Evolutionary conservation across 2,329 filamentous ascomycete species (phyloP).

Genomic region (Parastagonospora avenae): DNA sequence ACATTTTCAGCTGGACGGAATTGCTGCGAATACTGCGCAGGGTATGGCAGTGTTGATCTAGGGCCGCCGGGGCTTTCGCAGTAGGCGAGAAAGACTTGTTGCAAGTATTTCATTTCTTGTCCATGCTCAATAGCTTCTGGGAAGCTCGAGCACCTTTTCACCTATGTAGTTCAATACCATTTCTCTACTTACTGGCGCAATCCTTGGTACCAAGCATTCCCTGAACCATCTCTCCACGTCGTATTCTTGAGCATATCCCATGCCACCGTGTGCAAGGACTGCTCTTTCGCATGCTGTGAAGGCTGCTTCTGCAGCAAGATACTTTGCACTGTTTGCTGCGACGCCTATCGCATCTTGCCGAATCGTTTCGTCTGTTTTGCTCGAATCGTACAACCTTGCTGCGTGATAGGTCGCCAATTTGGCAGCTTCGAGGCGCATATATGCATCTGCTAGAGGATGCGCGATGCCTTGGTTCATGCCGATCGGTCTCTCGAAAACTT

Average conservation of each 20-base stretch:
- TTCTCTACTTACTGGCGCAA: slow-evolving; percentile 67
- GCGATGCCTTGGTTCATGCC: slow-evolving; percentile 65
- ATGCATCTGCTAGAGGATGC: slow-evolving; percentile 63
- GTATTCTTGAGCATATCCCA: slow-evolving; percentile 68
- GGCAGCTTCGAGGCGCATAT: slow-evolving; percentile 66
- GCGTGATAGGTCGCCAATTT: slow-evolving; percentile 67
- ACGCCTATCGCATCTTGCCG: slow-evolving; percentile 54
- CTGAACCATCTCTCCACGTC: slow-evolving; percentile 66
- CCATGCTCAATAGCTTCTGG: slow-evolving; percentile 65
- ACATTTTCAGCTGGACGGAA: slow-evolving; percentile 38
- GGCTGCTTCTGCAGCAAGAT: slow-evolving; percentile 64
- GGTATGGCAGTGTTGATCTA: slow-evolving; percentile 43
- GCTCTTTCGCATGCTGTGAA: slow-evolving; percentile 65
- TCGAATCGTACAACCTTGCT: slow-evolving; percentile 61
- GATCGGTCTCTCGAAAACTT: slow-evolving; percentile 63
- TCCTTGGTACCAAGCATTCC: slow-evolving; percentile 63
- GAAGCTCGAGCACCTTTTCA: slow-evolving; percentile 70
- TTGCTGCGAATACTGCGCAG: slow-evolving; percentile 37
- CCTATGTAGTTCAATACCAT: slow-evolving; percentile 78
- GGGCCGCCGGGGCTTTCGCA: neutral
- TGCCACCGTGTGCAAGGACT: slow-evolving; percentile 63
- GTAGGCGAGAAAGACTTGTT: neutral
- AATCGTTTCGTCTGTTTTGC: slow-evolving; percentile 26
- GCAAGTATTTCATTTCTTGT: neutral
- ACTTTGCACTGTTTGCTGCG: slow-evolving; percentile 63